These are phyloP conservation scores for Thalassia testudinum DNA, from an alignment of 116 monocot species.

Conservation along the genomic window DNA sequence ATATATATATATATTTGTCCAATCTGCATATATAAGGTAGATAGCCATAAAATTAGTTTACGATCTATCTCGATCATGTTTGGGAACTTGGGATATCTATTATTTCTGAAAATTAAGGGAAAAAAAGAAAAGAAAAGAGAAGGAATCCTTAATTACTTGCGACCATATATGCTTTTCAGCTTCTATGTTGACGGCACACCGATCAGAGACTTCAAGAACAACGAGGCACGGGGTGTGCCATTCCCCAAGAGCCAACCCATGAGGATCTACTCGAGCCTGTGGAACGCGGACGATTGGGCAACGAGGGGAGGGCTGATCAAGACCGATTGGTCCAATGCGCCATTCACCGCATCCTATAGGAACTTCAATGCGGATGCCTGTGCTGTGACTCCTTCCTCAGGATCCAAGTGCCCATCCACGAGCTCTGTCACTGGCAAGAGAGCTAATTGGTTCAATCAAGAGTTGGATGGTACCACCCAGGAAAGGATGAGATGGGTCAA, in stretches of 20 bases:
- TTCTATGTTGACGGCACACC: constrained; percentile 42
- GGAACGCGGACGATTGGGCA: constrained; percentile 71
- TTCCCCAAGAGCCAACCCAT: constrained; percentile 58
- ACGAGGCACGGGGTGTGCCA: constrained; percentile 21
- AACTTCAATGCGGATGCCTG: constrained; percentile 48
- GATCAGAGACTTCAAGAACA: constrained; percentile 53
- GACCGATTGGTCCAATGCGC: constrained; percentile 44
- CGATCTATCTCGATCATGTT: constrained; percentile 23
- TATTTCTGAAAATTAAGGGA: constrained; percentile 22
- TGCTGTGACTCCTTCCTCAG: constrained; percentile 10
- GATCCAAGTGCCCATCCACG: constrained; percentile 12
- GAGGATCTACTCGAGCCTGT: constrained; percentile 55
- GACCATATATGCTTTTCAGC: constrained; percentile 7
- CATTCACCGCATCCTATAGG: constrained; percentile 32
- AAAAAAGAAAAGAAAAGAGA: background rate
- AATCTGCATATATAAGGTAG: constrained; percentile 20
- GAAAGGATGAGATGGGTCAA: constrained; percentile 18
- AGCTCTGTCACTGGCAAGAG: background rate
- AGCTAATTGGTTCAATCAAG: constrained; percentile 24
- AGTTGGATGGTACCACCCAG: constrained; percentile 16
- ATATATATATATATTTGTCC: constrained; percentile 22
- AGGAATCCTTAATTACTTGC: background rate
- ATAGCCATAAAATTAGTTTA: constrained; percentile 24
- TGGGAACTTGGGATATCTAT: constrained; percentile 28
- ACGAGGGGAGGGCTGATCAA: constrained; percentile 45